A percentile compares a stretch with the other conserved stretches of the same genome.
These are phyloP conservation scores for Lavandula angustifolia DNA, from an alignment of 257 asterid genomes.

Conservation along the genomic window DNA sequence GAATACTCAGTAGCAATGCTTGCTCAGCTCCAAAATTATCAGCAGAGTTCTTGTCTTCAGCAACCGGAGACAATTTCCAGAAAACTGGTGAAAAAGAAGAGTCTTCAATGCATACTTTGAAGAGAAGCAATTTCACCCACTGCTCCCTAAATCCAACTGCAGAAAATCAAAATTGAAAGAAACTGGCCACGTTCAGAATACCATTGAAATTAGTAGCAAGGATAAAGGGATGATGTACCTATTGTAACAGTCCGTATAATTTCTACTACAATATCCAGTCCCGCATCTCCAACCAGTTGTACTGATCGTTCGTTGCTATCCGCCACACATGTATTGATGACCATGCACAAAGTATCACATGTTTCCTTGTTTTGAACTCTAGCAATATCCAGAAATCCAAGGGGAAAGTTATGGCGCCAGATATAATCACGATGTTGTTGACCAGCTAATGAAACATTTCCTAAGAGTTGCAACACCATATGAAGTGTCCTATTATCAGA, in stretches of 20 bases:
- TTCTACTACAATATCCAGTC: constrained; percentile 47
- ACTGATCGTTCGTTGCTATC: constrained; percentile 37
- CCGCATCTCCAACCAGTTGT: constrained; percentile 53
- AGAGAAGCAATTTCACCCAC: constrained; percentile 68
- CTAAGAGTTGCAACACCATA: constrained; percentile 68
- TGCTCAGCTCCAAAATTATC: constrained; percentile 50
- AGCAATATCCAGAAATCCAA: constrained; percentile 56
- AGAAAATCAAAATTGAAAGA: constrained; percentile 21
- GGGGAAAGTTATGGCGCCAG: constrained; percentile 63
- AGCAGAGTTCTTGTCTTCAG: constrained; percentile 22
- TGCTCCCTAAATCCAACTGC: constrained; percentile 70
- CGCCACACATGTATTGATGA: constrained; percentile 60
- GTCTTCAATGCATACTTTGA: constrained; percentile 58
- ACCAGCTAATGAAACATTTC: constrained; percentile 79
- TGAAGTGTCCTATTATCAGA: constrained; percentile 47
- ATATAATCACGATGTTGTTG: constrained; percentile 54
- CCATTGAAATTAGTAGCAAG: background rate
- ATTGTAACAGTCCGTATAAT: constrained; percentile 53
- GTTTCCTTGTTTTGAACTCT: constrained; percentile 52
- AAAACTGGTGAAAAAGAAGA: constrained; percentile 43
- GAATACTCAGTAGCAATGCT: constrained; percentile 52
- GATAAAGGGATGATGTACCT: constrained; percentile 43
- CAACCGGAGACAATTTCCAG: constrained; percentile 43
- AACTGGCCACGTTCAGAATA: constrained; percentile 2
- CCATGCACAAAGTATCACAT: constrained; percentile 83